phyloP scores from a whole-genome alignment of 192 early-diverging fungal genomes.

The Thoreauomyces humboldtii region DNA sequence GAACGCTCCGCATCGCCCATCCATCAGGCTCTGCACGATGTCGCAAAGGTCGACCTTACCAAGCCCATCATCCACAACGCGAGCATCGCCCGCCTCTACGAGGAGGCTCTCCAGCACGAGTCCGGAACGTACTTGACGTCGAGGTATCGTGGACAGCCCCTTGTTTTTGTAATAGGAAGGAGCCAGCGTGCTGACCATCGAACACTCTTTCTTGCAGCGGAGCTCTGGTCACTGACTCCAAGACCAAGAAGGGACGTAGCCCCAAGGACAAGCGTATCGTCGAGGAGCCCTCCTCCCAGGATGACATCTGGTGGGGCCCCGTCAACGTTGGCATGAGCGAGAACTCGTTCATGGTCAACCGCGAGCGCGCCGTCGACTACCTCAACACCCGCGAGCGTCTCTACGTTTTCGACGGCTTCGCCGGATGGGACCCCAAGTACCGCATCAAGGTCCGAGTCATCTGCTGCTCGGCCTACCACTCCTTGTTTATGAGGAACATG shows the following conservation, averaged over 20 bases:
- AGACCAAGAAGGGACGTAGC: constrained; percentile 87
- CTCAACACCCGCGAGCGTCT: constrained; percentile 90
- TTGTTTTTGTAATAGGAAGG: too few relatives aligned
- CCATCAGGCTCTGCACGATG: constrained; percentile 65
- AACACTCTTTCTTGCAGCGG: too few relatives aligned
- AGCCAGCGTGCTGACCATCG: too few relatives aligned
- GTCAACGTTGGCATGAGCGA: constrained; percentile 87
- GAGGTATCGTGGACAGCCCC: too few relatives aligned
- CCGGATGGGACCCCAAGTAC: constrained; percentile 98
- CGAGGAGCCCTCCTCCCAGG: constrained; percentile 77
- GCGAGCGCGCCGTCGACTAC: constrained; percentile 93
- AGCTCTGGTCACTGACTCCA: constrained; percentile 87
- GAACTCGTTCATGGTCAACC: constrained; percentile 85
- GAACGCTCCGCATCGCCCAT: too few relatives aligned
- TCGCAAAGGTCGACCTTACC: constrained; percentile 77
- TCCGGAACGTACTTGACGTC: constrained; percentile 85
- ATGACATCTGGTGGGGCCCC: constrained; percentile 98
- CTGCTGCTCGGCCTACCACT: constrained; percentile 92
- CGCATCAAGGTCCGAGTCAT: constrained; percentile 96
- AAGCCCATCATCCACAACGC: constrained; percentile 82
- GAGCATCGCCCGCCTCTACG: constrained; percentile 85
- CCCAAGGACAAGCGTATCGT: constrained; percentile 98
- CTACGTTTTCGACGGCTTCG: constrained; percentile 93
- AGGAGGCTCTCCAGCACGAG: constrained; percentile 85
- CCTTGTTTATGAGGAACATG: constrained; percentile 98